phyloP scores from a whole-genome alignment of 345 rosid species.

The Hypericum perforatum region DNA sequence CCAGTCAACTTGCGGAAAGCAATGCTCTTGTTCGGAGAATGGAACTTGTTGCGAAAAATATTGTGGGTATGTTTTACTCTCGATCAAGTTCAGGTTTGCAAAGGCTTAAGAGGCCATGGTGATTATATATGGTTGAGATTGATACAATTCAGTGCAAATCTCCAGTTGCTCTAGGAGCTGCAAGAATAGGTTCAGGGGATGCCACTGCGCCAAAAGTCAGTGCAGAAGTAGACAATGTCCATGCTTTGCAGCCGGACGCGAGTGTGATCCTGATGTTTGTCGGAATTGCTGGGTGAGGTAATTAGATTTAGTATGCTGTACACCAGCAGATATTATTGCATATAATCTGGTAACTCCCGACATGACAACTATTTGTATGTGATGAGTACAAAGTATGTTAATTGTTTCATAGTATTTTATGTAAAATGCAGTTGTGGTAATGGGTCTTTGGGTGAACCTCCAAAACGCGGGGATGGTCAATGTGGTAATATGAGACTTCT shows the following conservation, averaged over 20 bases:
- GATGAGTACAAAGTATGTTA: background rate
- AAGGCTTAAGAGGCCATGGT: background rate
- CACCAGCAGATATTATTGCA: background rate
- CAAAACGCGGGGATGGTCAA: slow-evolving; percentile 56
- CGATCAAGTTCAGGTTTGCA: background rate
- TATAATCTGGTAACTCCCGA: background rate
- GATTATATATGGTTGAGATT: background rate
- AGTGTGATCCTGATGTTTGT: slow-evolving; percentile 99
- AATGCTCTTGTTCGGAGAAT: slow-evolving; percentile 57
- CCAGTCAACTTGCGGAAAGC: slow-evolving; percentile 67
- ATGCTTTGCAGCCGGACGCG: slow-evolving; percentile 98
- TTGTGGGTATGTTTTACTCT: slow-evolving; percentile 63
- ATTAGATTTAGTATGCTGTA: background rate
- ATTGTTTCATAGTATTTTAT: background rate
- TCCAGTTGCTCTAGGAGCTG: slow-evolving; percentile 94
- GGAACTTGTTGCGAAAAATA: slow-evolving; percentile 93
- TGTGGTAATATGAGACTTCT: slow-evolving; percentile 88
- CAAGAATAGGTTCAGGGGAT: slow-evolving; percentile 95
- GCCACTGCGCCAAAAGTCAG: slow-evolving; percentile 98
- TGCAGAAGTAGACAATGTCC: slow-evolving; percentile 99
- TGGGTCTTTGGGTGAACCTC: slow-evolving; percentile 58
- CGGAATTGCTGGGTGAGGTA: slow-evolving; percentile 82
- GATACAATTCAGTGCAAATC: slow-evolving; percentile 4
- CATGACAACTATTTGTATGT: background rate
- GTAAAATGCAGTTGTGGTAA: slow-evolving; percentile 60